Percentiles rank a stretch among this genome's conserved stretches.
Conservation (phyloP, 2,329 filamentous ascomycete species). For the Penicillium sclerotiorum region DNA sequence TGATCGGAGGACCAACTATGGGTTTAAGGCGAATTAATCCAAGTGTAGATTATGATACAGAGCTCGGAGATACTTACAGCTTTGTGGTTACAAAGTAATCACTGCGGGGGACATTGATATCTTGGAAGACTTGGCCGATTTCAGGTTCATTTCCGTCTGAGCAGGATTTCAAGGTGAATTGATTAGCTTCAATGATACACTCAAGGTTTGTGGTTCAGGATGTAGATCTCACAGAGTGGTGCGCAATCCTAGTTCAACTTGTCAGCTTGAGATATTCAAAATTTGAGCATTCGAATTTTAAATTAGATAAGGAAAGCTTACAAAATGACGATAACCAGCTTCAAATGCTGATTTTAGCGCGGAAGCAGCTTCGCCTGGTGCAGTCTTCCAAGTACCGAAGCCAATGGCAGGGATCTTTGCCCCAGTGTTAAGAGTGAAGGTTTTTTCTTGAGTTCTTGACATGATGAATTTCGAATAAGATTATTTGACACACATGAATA, state of each 20-base stretch:
- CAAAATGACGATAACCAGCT: slow-evolving; percentile 73
- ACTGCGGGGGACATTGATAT: slow-evolving; percentile 61
- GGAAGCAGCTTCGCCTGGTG: slow-evolving; percentile 66
- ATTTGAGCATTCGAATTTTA: neutral
- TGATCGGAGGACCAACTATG: slow-evolving; percentile 69
- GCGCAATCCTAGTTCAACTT: slow-evolving; percentile 47
- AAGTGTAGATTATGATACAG: too few relatives aligned
- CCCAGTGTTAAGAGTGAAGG: slow-evolving; percentile 33
- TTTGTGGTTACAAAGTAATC: slow-evolving; percentile 65
- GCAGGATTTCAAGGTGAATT: too few relatives aligned
- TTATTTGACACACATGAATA: neutral
- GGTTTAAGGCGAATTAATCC: too few relatives aligned
- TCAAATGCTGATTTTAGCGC: slow-evolving; percentile 71
- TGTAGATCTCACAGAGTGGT: slow-evolving; percentile 51
- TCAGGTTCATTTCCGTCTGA: slow-evolving; percentile 61
- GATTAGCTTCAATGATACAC: neutral
- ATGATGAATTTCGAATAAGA: neutral
- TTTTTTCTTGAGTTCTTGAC: slow-evolving; percentile 3
- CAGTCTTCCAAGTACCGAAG: slow-evolving; percentile 50
- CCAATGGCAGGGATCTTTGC: slow-evolving; percentile 35
- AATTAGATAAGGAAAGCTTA: too few relatives aligned
- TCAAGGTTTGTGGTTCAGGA: neutral
- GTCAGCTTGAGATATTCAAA: neutral
- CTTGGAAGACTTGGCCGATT: slow-evolving; percentile 62
- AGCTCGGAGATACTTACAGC: too few relatives aligned